Evolutionary conservation across 1,284 basidiomycete genomes (phyloP).

Genomic region (Entoloma clypeatum): DNA sequence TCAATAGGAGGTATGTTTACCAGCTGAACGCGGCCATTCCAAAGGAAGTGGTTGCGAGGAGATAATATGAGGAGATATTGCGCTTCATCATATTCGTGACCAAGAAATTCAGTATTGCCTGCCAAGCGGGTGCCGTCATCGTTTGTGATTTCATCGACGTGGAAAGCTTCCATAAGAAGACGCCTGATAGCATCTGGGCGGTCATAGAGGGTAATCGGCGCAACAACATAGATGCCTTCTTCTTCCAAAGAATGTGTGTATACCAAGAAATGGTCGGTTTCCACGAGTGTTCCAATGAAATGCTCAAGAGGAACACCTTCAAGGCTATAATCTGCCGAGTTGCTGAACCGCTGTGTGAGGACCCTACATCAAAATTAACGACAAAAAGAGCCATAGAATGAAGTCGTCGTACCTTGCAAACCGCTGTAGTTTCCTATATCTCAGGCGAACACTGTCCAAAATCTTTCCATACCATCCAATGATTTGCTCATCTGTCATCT

Average conservation of each 20-base stretch:
- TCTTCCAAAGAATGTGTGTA: slow-evolving; percentile 89
- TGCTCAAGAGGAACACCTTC: slow-evolving; percentile 77
- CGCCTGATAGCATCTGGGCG: slow-evolving; percentile 80
- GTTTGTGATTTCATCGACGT: slow-evolving; percentile 56
- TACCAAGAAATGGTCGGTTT: slow-evolving; percentile 92
- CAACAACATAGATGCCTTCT: slow-evolving; percentile 93
- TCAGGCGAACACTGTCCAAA: slow-evolving; percentile 87
- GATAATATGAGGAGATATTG: slow-evolving; percentile 86
- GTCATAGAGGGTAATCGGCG: slow-evolving; percentile 79
- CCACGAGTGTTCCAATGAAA: slow-evolving; percentile 80
- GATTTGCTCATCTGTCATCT: slow-evolving; percentile 81
- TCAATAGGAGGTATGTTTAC: slow-evolving; percentile 68
- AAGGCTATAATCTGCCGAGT: slow-evolving; percentile 92
- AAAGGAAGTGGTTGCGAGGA: slow-evolving; percentile 85
- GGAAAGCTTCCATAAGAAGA: slow-evolving; percentile 84
- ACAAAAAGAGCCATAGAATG: not conserved
- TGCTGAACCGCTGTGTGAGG: slow-evolving; percentile 85
- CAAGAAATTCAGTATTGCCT: slow-evolving; percentile 45
- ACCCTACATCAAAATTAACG: slow-evolving; percentile 42
- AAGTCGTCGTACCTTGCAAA: slow-evolving; percentile 69
- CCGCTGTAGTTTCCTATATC: slow-evolving; percentile 92
- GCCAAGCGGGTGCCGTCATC: slow-evolving; percentile 53
- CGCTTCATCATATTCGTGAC: slow-evolving; percentile 49
- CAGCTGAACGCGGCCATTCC: slow-evolving; percentile 89
- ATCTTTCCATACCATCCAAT: slow-evolving; percentile 91